Evolutionary conservation across 495 filamentous ascomycete genomes (phyloP).

Genomic region (Neohortaea acidophila): DNA sequence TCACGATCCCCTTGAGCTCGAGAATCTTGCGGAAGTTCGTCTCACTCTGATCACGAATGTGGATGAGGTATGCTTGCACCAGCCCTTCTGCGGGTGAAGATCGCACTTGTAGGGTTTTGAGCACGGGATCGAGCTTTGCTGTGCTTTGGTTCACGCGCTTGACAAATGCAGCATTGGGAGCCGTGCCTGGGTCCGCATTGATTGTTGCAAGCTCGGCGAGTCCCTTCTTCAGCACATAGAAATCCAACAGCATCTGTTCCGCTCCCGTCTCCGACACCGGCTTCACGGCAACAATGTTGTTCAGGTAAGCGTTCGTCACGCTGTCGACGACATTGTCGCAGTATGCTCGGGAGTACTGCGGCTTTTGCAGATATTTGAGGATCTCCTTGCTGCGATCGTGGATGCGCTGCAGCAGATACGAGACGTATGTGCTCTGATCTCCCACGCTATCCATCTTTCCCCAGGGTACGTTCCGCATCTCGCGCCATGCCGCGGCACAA

Average conservation of each 20-base stretch:
- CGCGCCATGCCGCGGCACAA: slow-evolving; percentile 77
- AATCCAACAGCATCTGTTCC: slow-evolving; percentile 96
- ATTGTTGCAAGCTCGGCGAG: slow-evolving; percentile 52
- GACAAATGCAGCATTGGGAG: slow-evolving; percentile 42
- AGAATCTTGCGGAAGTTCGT: slow-evolving; percentile 94
- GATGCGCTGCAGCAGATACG: slow-evolving; percentile 56
- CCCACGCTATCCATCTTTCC: slow-evolving; percentile 84
- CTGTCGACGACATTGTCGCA: slow-evolving; percentile 87
- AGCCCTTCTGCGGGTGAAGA: slow-evolving; percentile 82
- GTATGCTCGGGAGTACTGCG: slow-evolving; percentile 85
- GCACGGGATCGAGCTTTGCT: slow-evolving; percentile 73
- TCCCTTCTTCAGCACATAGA: slow-evolving; percentile 76
- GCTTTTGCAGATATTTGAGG: slow-evolving; percentile 67
- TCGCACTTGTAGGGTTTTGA: slow-evolving; percentile 93
- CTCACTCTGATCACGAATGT: slow-evolving; percentile 29
- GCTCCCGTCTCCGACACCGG: slow-evolving; percentile 87
- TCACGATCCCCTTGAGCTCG: slow-evolving; percentile 38
- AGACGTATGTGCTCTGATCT: slow-evolving; percentile 86
- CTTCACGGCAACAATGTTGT: slow-evolving; percentile 71
- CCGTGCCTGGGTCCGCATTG: slow-evolving; percentile 30
- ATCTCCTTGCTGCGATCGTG: slow-evolving; percentile 58
- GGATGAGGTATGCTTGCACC: slow-evolving; percentile 76
- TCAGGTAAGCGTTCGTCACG: slow-evolving; percentile 61
- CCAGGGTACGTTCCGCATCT: slow-evolving; percentile 98
- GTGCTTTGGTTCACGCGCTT: slow-evolving; percentile 80